Evolutionary conservation across 371 early-diverging fungal species (phyloP).

Genomic region (Rozella allomycis): DNA sequence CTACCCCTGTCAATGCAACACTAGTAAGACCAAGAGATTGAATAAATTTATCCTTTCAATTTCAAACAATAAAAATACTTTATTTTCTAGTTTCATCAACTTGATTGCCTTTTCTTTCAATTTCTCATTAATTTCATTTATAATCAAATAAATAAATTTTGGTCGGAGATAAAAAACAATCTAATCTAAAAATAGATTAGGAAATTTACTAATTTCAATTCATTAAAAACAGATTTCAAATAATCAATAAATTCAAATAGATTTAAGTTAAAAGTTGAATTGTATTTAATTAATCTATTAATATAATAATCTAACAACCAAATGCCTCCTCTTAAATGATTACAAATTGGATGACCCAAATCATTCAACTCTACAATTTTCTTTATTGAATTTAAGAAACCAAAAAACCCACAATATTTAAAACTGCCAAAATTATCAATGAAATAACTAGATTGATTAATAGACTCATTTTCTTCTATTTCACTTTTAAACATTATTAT

Average conservation of each 20-base stretch:
- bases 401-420: constrained; percentile 77
- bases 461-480: constrained; percentile 55
- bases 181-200: too few species aligned
- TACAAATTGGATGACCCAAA: constrained; percentile 74
- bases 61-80: too few species aligned
- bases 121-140: constrained; percentile 42
- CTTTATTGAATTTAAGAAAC: constrained; percentile 53
- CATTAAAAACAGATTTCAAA: too few species aligned
- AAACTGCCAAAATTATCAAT: constrained; percentile 57
- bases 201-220: too few species aligned
- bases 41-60: constrained; percentile 25
- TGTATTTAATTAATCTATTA: constrained; percentile 43
- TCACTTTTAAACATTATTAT: constrained; percentile 58
- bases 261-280: too few species aligned
- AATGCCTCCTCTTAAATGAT: constrained; percentile 57
- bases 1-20: constrained; percentile 54
- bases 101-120: constrained; percentile 44
- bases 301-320: constrained; percentile 80
- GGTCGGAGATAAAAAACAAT: too few species aligned
- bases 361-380: constrained; percentile 59
- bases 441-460: constrained; percentile 50
- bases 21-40: constrained; percentile 47
- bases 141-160: too few species aligned
- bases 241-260: too few species aligned
- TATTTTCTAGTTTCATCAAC: constrained; percentile 30